phyloP scores from a whole-genome alignment of 768 basidiomycete species.

The Boletellus ananiceps region DNA sequence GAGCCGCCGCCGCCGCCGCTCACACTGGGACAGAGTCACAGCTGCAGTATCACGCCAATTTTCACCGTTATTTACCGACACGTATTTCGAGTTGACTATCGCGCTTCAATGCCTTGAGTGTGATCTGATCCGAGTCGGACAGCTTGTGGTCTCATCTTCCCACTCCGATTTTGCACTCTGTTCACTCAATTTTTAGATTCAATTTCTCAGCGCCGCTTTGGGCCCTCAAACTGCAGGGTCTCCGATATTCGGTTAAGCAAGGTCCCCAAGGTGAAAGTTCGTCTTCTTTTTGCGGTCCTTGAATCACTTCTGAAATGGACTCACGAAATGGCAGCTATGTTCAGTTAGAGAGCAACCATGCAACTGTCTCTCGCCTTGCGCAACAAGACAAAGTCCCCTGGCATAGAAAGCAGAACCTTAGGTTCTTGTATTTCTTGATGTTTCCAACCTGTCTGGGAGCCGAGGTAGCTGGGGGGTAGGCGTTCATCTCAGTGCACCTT shows the following conservation, averaged over 20 bases:
- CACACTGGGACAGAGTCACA: too few species aligned
- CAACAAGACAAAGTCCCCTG: conserved; percentile 49
- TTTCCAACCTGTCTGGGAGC: conserved; percentile 34
- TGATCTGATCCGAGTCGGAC: too few species aligned
- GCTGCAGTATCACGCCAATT: too few species aligned
- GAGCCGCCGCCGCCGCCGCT: too few species aligned
- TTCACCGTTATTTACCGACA: too few species aligned
- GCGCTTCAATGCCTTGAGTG: too few species aligned
- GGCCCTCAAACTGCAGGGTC: background rate
- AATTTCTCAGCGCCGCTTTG: background rate
- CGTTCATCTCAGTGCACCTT: background rate
- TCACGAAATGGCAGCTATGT: background rate
- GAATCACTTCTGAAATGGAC: background rate
- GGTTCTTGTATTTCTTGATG: conserved; percentile 51
- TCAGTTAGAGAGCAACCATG: conserved; percentile 2
- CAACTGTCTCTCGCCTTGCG: conserved; percentile 13
- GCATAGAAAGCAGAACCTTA: conserved; percentile 57
- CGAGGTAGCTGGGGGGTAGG: conserved; percentile 10
- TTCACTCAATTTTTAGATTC: background rate
- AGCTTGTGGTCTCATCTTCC: too few species aligned
- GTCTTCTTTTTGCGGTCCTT: background rate
- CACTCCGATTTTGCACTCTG: background rate
- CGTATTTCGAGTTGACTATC: too few species aligned
- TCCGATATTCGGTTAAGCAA: too few species aligned
- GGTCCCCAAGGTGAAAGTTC: background rate